Evolutionary conservation across 2,329 filamentous ascomycete genomes (phyloP), one percentile per base, ranked within the genome.

Genomic region (Juglanconis sp.): DNA sequence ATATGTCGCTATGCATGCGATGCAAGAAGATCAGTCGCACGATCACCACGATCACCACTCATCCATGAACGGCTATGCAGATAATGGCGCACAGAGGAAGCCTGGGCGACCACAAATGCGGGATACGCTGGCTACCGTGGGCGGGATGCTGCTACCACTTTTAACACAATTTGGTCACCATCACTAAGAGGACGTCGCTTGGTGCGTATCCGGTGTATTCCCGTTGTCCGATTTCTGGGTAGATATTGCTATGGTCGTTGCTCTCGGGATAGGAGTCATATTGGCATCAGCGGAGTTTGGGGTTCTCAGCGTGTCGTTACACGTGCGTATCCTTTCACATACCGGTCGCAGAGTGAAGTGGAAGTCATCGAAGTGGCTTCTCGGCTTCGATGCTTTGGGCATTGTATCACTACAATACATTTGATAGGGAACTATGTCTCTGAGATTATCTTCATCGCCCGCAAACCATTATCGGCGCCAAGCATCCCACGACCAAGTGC

Each of bases 1-100:
- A 68, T 96, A 98, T 70, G 95, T 99, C 48, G 95, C 95, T 1
- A 97, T 98, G 93, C 95, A 99, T 71, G 92, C 93, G 1, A 96
- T 98, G 92, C 91, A 96, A 71, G 93, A 96, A 69, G 85, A 87
- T 30, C 77, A 80, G 55, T 73, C 75, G 71, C 76, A 2, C 76
- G 81, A 35, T 74, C 77, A 48, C 55, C 80, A 87, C 64, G 79
- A 85, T n/a, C 78, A 83, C 60, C 74, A 77, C 55, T 68, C 73
- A 0, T 68, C 71, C 5, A 70, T 74, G 40, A 86, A 87, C 63
- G 81, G 86, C 55, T 86, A 85, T 68, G 68, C 77, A 6, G 84
- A 87, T 24, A 47, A 35, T 42, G 75, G 75, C 3, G 73, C 71
- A 52, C 79, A 83, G 69, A 77, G 80, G 60, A 82, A 82, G 70